Evolutionary conservation across 352 stramenopile species (phyloP).

Genomic region (Pythium rishiriense): DNA sequence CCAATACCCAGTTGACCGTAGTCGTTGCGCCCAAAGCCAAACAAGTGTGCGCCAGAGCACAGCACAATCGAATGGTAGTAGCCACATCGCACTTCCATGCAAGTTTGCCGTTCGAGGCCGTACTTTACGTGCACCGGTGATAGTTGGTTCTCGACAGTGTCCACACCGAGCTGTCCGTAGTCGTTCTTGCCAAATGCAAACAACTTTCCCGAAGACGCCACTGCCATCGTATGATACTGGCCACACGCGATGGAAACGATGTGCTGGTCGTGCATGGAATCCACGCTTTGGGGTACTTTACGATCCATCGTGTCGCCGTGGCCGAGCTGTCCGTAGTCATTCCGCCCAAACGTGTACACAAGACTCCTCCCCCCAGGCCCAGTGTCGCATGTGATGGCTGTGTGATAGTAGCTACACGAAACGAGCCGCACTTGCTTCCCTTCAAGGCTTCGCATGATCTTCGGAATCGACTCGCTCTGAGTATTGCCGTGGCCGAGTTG

Average conservation of each 20-base stretch:
- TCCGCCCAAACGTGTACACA: constrained; percentile 90
- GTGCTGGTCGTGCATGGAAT: constrained; percentile 57
- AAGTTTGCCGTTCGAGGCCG: constrained; percentile 64
- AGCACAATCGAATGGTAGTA: constrained; percentile 93
- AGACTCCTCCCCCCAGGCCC: constrained; percentile 25
- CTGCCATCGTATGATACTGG: constrained; percentile 91
- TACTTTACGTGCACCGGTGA: constrained; percentile 49
- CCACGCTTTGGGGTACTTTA: constrained; percentile 78
- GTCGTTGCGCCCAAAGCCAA: constrained; percentile 91
- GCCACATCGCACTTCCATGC: constrained; percentile 83
- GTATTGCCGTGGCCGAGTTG: constrained; percentile 92
- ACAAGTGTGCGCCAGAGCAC: constrained; percentile 65
- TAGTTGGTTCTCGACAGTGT: constrained; percentile 69
- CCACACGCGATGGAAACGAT: constrained; percentile 85
- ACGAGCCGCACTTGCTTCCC: constrained; percentile 67
- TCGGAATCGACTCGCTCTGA: constrained; percentile 80
- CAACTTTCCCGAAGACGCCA: constrained; percentile 61
- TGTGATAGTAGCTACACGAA: constrained; percentile 95
- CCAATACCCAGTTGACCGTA: constrained; percentile 93
- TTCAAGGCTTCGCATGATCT: constrained; percentile 76
- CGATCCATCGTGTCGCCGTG: constrained; percentile 88
- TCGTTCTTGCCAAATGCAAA: constrained; percentile 94
- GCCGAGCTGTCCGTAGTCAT: constrained; percentile 92
- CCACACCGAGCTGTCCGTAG: constrained; percentile 90
- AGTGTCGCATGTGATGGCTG: constrained; percentile 70